Evolutionary conservation across 148 eudicot genomes (phyloP).

Genomic region (Camellia sinensis): DNA sequence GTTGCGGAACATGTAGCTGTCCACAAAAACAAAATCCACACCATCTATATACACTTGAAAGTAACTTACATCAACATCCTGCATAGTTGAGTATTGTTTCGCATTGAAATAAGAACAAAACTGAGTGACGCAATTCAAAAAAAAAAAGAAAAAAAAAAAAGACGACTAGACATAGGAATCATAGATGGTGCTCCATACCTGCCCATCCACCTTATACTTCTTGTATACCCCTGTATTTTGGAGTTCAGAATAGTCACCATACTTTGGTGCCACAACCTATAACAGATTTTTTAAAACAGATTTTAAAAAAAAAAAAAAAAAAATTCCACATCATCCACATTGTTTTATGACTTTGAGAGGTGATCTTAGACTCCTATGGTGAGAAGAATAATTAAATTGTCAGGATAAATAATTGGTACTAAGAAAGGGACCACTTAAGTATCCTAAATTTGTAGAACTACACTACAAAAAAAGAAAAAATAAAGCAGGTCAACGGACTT

Average conservation of each 20-base stretch:
- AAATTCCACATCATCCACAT: background rate
- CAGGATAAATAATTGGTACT: too few species aligned
- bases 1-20: conserved; percentile 57
- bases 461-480: too few species aligned
- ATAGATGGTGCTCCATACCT: conserved; percentile 44
- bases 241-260: conserved; percentile 70
- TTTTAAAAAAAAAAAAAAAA: background rate
- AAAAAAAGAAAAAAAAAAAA: background rate
- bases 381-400: too few species aligned
- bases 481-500: too few species aligned
- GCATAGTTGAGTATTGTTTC: conserved; percentile 17
- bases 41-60: conserved; percentile 83
- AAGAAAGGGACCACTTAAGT: too few species aligned
- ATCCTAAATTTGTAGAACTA: too few species aligned
- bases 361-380: too few species aligned
- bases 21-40: conserved; percentile 92
- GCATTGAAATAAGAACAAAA: background rate
- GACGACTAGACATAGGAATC: background rate
- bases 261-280: conserved; percentile 91
- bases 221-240: conserved; percentile 64
- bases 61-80: conserved; percentile 92
- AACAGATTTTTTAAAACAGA: conserved; percentile 12
- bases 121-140: background rate
- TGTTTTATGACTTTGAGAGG: too few species aligned
- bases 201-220: conserved; percentile 75